These are phyloP conservation scores for Oryza longistaminata DNA, from an alignment of 176 grass and related monocot genomes.

Conservation along the genomic window DNA sequence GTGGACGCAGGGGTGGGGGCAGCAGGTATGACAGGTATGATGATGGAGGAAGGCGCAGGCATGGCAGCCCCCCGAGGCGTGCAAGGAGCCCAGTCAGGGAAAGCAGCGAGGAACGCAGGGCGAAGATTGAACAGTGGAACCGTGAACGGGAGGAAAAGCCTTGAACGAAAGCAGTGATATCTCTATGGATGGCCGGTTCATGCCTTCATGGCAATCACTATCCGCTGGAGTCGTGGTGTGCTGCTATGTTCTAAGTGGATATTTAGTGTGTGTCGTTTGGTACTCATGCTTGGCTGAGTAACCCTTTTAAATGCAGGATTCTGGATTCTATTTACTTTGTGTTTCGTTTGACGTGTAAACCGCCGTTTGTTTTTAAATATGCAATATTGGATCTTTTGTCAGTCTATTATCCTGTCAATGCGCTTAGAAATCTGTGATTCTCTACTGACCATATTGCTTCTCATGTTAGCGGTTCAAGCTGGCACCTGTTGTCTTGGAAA, in stretches of 20 bases:
- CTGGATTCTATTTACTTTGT: constrained; percentile 1
- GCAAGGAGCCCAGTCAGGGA: constrained; percentile 63
- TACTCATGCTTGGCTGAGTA: constrained; percentile 24
- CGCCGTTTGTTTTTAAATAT: constrained; percentile 20
- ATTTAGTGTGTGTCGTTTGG: not conserved
- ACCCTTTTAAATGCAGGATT: constrained; percentile 11
- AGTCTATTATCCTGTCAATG: not conserved
- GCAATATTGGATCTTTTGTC: not conserved
- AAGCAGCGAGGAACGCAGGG: constrained; percentile 66
- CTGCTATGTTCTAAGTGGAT: not conserved
- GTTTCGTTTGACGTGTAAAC: constrained; percentile 21
- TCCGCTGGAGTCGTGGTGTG: not conserved
- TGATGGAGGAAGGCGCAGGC: constrained; percentile 51
- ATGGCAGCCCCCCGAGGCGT: constrained; percentile 51
- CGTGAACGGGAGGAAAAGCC: constrained; percentile 53
- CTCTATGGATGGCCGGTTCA: not conserved
- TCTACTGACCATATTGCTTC: not conserved
- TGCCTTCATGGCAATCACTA: not conserved
- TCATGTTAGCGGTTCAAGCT: not conserved
- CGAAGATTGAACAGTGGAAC: constrained; percentile 84
- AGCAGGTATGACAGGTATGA: constrained; percentile 58
- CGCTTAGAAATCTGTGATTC: not conserved
- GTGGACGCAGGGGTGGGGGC: constrained; percentile 33
- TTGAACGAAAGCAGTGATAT: constrained; percentile 19
- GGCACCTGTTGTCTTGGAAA: too few relatives aligned